phyloP scores from a whole-genome alignment of 1,139 yeast genomes.

The Candida sp. region DNA sequence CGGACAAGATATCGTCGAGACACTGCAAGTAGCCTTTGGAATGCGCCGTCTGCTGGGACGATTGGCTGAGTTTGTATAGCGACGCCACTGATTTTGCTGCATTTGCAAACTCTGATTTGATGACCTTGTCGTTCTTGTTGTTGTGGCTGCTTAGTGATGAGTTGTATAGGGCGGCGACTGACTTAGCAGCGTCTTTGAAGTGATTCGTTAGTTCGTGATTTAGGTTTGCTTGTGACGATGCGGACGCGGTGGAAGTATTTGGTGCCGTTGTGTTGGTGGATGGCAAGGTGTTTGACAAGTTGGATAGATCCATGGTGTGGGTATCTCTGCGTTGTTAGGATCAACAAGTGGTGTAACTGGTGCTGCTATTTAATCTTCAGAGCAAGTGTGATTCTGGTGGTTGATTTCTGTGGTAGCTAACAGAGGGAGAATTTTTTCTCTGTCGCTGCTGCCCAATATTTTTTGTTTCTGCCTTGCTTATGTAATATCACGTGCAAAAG shows the following conservation, averaged over 20 bases:
- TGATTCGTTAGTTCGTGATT: slow-evolving; percentile 45
- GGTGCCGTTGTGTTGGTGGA: slow-evolving; percentile 5
- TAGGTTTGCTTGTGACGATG: slow-evolving; percentile 25
- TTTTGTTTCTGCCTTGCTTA: neutral
- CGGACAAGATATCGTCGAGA: slow-evolving; percentile 54
- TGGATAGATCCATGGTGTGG: slow-evolving; percentile 12
- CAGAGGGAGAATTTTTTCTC: slow-evolving; percentile 1
- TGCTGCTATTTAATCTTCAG: neutral
- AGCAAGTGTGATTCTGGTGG: neutral
- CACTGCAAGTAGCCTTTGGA: slow-evolving; percentile 62
- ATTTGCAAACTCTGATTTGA: slow-evolving; percentile 56
- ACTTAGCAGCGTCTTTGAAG: slow-evolving; percentile 50
- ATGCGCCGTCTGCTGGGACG: slow-evolving; percentile 43
- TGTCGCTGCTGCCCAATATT: neutral
- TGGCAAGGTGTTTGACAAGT: slow-evolving; percentile 14
- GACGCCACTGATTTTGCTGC: slow-evolving; percentile 73
- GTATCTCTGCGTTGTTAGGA: too few species aligned
- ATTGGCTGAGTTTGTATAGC: slow-evolving; percentile 56
- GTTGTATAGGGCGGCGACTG: slow-evolving; percentile 48
- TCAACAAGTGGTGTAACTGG: too few species aligned
- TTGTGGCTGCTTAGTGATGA: slow-evolving; percentile 19
- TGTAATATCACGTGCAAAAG: neutral
- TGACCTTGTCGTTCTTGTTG: slow-evolving; percentile 24
- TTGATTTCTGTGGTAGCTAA: neutral
- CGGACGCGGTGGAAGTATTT: neutral